These are phyloP conservation scores for Silene latifolia DNA, from an alignment of 148 eudicot species.

Conservation along the genomic window DNA sequence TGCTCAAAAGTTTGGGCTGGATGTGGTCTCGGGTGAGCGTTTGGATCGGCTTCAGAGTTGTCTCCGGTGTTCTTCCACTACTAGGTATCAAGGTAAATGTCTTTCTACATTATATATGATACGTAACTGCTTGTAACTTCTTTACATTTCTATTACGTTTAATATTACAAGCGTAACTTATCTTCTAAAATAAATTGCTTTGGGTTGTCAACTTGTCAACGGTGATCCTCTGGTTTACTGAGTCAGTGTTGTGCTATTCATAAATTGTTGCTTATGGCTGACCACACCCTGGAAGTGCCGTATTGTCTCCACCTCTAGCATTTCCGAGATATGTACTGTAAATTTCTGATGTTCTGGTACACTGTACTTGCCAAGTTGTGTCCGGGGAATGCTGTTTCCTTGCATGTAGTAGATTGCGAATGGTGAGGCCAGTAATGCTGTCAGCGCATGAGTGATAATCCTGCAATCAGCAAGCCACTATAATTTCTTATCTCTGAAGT, in stretches of 20 bases:
- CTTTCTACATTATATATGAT: not conserved
- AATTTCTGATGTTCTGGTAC: not conserved
- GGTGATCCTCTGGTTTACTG: not conserved
- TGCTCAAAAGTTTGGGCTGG: slow-evolving; percentile 28
- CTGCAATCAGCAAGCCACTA: not conserved
- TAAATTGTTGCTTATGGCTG: not conserved
- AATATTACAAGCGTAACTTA: not conserved
- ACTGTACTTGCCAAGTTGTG: not conserved
- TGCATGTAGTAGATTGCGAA: not conserved
- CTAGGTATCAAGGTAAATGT: slow-evolving; percentile 31
- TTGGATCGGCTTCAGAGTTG: slow-evolving; percentile 38
- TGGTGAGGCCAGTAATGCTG: not conserved
- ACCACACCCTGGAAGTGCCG: not conserved
- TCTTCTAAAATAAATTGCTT: not conserved
- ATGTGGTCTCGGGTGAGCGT: slow-evolving; percentile 34
- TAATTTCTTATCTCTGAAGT: not conserved
- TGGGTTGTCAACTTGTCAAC: not conserved
- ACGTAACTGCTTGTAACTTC: not conserved
- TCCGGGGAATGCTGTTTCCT: not conserved
- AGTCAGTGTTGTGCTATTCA: not conserved
- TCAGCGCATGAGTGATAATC: not conserved
- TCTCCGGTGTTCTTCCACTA: slow-evolving; percentile 36
- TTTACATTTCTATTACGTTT: not conserved
- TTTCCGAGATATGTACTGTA: not conserved
- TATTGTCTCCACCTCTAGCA: not conserved